Percentiles rank a stretch among this genome's conserved stretches.
phyloP scores from a whole-genome alignment of 352 stramenopile species.

The Pythium diclinum region DNA sequence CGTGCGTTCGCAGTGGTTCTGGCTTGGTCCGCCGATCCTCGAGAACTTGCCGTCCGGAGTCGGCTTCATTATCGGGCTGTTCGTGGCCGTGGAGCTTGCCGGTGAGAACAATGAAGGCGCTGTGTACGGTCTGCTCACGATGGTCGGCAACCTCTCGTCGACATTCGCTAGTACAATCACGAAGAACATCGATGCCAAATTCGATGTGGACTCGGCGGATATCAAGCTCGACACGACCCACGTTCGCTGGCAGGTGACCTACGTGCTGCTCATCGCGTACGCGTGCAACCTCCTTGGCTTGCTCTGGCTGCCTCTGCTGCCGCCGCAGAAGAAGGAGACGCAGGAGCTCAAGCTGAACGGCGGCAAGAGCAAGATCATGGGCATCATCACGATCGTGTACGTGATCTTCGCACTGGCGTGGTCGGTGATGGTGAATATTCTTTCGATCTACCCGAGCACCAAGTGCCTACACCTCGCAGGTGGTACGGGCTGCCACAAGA shows the following conservation, averaged over 20 bases:
- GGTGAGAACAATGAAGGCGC: constrained; percentile 25
- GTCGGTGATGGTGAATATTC: no score
- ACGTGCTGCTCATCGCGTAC: constrained; percentile 18
- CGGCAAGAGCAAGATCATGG: no score
- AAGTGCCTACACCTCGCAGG: no score
- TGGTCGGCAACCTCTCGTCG: constrained; percentile 15
- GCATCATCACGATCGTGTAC: no score
- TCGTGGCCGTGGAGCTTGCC: constrained; percentile 24
- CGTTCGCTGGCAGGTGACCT: constrained; percentile 19
- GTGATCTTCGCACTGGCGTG: no score
- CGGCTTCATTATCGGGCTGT: constrained; percentile 25
- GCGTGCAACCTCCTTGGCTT: constrained; percentile 16
- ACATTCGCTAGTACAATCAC: constrained; percentile 15
- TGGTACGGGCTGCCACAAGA: no score
- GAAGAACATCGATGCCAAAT: constrained; percentile 20
- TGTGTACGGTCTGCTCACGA: constrained; percentile 24
- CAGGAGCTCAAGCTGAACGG: constrained; percentile 8
- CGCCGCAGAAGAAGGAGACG: constrained; percentile 22
- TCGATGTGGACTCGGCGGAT: constrained; percentile 15
- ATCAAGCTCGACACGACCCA: constrained; percentile 18
- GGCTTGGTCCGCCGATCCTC: no score
- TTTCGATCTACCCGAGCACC: no score
- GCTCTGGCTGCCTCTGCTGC: constrained; percentile 18
- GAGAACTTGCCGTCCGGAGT: constrained; percentile 24
- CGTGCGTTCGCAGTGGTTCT: not conserved